phyloP scores from a whole-genome alignment of 129 eudicot species.

The Flaveria robusta region DNA sequence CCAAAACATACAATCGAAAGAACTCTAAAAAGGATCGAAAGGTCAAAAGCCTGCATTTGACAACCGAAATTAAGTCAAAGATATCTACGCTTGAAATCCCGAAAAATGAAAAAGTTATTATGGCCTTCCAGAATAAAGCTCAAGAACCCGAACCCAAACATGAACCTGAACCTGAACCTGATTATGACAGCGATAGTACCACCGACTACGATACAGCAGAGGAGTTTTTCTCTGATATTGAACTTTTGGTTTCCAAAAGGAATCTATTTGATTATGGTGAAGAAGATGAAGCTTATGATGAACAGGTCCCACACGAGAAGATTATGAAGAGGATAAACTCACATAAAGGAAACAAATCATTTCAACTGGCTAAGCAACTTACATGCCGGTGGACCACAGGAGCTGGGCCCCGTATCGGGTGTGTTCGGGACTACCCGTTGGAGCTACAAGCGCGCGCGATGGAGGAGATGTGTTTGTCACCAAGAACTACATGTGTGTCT shows the following conservation, averaged over 20 bases:
- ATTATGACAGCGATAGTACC: constrained; percentile 23
- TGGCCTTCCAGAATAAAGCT: constrained; percentile 50
- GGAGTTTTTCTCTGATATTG: constrained; percentile 54
- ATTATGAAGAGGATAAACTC: constrained; percentile 64
- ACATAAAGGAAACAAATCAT: constrained; percentile 61
- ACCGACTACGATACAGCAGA: constrained; percentile 72
- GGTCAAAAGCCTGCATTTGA: constrained; percentile 29
- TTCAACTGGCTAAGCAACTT: constrained; percentile 61
- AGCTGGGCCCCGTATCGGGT: constrained; percentile 85
- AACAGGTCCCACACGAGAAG: constrained; percentile 57
- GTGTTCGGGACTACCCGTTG: constrained; percentile 76
- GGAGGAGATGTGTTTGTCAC: constrained; percentile 73
- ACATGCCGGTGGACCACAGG: constrained; percentile 79
- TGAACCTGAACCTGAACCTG: constrained; percentile 16
- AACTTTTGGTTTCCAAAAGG: constrained; percentile 51
- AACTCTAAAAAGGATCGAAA: constrained; percentile 34
- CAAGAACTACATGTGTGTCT: constrained; percentile 42
- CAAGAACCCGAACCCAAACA: constrained; percentile 19
- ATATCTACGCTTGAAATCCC: constrained; percentile 60
- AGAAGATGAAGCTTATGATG: constrained; percentile 46
- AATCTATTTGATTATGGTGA: constrained; percentile 69
- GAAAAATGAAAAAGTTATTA: constrained; percentile 42
- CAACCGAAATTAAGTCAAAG: constrained; percentile 40
- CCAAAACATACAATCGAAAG: constrained; percentile 32
- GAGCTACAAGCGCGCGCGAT: constrained; percentile 64